Evolutionary conservation across 371 early-diverging fungal genomes (phyloP).

Genomic region (Batkoa obscura): DNA sequence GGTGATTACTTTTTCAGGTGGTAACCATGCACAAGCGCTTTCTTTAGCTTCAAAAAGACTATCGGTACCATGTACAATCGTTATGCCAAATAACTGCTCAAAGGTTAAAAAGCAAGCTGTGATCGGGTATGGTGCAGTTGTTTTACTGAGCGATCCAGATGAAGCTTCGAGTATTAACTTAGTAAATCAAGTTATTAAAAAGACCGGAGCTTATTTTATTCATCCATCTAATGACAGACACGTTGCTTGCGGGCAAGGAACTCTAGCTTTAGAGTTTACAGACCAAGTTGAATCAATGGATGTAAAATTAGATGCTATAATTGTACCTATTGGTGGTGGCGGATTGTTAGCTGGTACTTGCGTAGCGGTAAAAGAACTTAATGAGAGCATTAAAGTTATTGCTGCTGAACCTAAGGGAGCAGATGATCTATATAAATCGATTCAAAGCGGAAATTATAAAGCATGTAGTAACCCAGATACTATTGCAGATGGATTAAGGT

Average conservation of each 20-base stretch:
- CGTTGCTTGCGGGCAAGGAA: slow-evolving; percentile 94
- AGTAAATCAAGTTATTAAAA: slow-evolving; percentile 40
- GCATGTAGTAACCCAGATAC: slow-evolving; percentile 61
- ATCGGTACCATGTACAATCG: slow-evolving; percentile 80
- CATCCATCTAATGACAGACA: slow-evolving; percentile 91
- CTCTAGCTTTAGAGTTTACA: slow-evolving; percentile 64
- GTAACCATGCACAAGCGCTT: slow-evolving; percentile 89
- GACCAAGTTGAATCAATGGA: slow-evolving; percentile 22
- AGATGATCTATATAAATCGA: slow-evolving; percentile 63
- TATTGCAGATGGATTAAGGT: slow-evolving; percentile 92
- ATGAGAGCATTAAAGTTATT: slow-evolving; percentile 40
- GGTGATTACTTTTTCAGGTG: slow-evolving; percentile 72
- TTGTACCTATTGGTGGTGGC: slow-evolving; percentile 81
- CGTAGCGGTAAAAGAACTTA: slow-evolving; percentile 69
- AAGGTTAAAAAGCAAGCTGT: slow-evolving; percentile 76
- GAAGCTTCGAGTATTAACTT: slow-evolving; percentile 82
- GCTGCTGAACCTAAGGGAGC: slow-evolving; percentile 83
- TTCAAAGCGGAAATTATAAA: slow-evolving; percentile 36
- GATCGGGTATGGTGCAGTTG: slow-evolving; percentile 70
- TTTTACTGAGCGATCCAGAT: slow-evolving; percentile 66
- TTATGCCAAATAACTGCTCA: slow-evolving; percentile 64
- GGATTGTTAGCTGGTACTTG: slow-evolving; percentile 81
- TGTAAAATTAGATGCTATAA: slow-evolving; percentile 53
- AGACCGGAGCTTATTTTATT: slow-evolving; percentile 64
- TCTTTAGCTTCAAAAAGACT: slow-evolving; percentile 72